Percentiles rank a stretch among this genome's conserved stretches.
Evolutionary conservation across 495 filamentous ascomycete species (phyloP).

Genomic region (Aspergillus saccharolyticus): DNA sequence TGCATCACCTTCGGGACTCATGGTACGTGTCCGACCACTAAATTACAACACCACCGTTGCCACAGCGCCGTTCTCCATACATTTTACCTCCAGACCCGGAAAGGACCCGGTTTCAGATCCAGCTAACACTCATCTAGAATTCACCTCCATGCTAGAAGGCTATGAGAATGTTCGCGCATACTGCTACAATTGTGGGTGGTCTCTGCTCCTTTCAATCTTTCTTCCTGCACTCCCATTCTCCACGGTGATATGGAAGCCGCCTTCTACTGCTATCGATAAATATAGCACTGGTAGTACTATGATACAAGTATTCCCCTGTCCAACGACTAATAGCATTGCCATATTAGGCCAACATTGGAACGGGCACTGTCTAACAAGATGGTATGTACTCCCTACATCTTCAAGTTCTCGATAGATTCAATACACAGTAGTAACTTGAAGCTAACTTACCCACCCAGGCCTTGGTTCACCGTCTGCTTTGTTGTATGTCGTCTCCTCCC

Average conservation of each 20-base stretch:
- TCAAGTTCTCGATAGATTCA: too few relatives aligned
- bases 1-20: constrained; percentile 55
- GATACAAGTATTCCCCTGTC: constrained; percentile 9
- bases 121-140: constrained; percentile 32
- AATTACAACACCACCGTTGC: constrained; percentile 11
- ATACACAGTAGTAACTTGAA: too few relatives aligned
- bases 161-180: constrained; percentile 51
- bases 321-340: constrained; percentile 5
- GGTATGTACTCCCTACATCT: constrained; percentile 29
- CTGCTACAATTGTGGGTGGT: constrained; percentile 49
- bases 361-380: constrained; percentile 48
- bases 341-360: constrained; percentile 45
- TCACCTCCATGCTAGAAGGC: constrained; percentile 48
- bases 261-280: background rate
- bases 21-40: constrained; percentile 28
- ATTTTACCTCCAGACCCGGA: constrained; percentile 1
- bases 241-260: background rate
- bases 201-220: background rate
- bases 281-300: background rate
- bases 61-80: background rate
- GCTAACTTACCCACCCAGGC: constrained; percentile 25
- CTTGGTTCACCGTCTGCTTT: constrained; percentile 53
- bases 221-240: background rate
- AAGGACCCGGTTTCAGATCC: constrained; percentile 1
- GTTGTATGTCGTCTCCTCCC: constrained; percentile 32